These are phyloP conservation scores for Oleoguttula mirabilis DNA, from an alignment of 495 filamentous ascomycete species.

Conservation along the genomic window DNA sequence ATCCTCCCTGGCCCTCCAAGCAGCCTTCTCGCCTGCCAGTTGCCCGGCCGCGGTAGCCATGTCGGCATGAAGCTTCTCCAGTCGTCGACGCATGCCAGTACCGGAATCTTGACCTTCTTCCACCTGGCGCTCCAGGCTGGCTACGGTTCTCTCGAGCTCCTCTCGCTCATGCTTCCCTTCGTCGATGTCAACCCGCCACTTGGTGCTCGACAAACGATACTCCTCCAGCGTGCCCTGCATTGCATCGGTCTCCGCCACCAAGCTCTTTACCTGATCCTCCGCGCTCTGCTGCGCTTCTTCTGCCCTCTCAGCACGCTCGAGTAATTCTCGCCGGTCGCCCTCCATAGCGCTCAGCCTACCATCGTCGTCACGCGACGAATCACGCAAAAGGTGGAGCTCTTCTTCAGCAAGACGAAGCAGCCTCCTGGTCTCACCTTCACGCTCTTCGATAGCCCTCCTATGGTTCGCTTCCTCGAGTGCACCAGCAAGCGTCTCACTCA, in stretches of 20 bases:
- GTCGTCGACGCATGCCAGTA: slow-evolving; percentile 64
- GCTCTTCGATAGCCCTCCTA: slow-evolving; percentile 60
- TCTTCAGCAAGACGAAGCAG: slow-evolving; percentile 65
- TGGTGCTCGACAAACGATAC: slow-evolving; percentile 44
- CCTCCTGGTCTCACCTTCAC: slow-evolving; percentile 55
- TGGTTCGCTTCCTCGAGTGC: slow-evolving; percentile 50
- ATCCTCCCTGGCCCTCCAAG: slow-evolving; percentile 61
- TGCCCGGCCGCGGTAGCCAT: slow-evolving; percentile 66
- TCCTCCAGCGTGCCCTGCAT: slow-evolving; percentile 50
- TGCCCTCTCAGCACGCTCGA: slow-evolving; percentile 9
- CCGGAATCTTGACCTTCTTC: slow-evolving; percentile 73
- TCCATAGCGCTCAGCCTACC: slow-evolving; percentile 41
- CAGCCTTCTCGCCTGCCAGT: slow-evolving; percentile 66
- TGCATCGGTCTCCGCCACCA: slow-evolving; percentile 36
- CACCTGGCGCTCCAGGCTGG: slow-evolving; percentile 58
- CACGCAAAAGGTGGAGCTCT: slow-evolving; percentile 52
- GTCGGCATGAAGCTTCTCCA: slow-evolving; percentile 71
- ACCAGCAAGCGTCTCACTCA: slow-evolving; percentile 35
- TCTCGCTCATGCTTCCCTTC: slow-evolving; percentile 38
- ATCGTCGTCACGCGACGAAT: slow-evolving; percentile 56
- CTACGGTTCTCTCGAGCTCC: slow-evolving; percentile 45
- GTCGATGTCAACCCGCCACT: slow-evolving; percentile 45
- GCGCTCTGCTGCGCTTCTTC: slow-evolving; percentile 11
- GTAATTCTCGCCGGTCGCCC: slow-evolving; percentile 39
- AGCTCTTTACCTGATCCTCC: slow-evolving; percentile 8